phyloP scores from a whole-genome alignment of 2,329 filamentous ascomycete species.

The Huntiella savannae region DNA sequence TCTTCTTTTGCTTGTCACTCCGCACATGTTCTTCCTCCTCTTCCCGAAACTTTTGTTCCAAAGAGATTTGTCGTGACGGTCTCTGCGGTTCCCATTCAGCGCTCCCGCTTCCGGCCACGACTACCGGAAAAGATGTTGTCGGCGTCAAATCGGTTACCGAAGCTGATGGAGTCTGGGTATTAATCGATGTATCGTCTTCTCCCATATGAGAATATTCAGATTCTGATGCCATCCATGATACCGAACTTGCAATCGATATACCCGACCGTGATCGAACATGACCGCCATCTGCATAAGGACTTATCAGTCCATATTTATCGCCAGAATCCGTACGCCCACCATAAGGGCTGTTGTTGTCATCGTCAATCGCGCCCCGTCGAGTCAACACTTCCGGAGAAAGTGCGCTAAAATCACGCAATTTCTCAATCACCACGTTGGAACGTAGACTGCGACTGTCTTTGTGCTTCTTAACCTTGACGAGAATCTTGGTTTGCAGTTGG shows the following conservation, averaged over 20 bases:
- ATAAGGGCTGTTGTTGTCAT: not conserved
- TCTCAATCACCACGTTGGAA: slow-evolving; percentile 14
- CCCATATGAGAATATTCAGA: not conserved
- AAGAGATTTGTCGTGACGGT: not conserved
- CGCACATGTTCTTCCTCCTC: not conserved
- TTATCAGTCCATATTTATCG: not conserved
- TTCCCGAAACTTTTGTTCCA: slow-evolving; percentile 2
- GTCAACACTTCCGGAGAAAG: slow-evolving; percentile 12
- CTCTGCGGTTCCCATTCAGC: slow-evolving; percentile 1
- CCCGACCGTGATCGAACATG: not conserved
- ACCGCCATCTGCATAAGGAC: not conserved
- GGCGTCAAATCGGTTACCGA: not conserved
- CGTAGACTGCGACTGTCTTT: slow-evolving; percentile 16
- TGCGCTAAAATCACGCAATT: slow-evolving; percentile 15
- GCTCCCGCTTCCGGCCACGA: not conserved
- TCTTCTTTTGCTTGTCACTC: not conserved
- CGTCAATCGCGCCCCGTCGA: not conserved
- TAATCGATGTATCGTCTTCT: not conserved
- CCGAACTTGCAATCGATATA: not conserved
- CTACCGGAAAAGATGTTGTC: not conserved
- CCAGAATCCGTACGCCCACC: no score
- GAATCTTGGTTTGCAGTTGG: slow-evolving; percentile 59
- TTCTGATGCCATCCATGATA: not conserved
- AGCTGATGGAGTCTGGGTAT: not conserved
- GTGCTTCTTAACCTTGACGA: slow-evolving; percentile 59